Evolutionary conservation across 2,329 filamentous ascomycete species (phyloP).

Genomic region (Fusarium duplospermum): DNA sequence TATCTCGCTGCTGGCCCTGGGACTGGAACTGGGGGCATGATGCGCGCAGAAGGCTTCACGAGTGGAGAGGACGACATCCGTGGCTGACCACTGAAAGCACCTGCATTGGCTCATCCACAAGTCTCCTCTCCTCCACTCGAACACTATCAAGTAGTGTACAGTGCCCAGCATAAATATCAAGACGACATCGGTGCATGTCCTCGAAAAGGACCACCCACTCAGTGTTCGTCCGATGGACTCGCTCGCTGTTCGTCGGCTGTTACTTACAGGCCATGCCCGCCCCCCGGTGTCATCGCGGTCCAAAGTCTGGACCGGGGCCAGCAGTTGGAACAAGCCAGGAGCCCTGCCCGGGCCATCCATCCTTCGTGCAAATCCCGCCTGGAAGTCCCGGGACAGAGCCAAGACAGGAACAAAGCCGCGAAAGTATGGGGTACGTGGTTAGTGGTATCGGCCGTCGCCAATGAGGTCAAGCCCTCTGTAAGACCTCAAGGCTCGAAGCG

Average conservation of each 20-base stretch:
- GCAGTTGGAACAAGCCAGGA: not conserved
- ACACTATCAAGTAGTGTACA: conserved; percentile 1
- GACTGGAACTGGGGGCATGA: conserved; percentile 16
- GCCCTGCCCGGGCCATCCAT: conserved; percentile 1
- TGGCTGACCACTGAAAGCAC: conserved; percentile 36
- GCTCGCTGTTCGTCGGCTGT: not conserved
- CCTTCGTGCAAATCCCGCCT: conserved; percentile 13
- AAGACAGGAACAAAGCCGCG: conserved; percentile 29
- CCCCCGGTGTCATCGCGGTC: conserved; percentile 1
- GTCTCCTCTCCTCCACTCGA: conserved; percentile 13
- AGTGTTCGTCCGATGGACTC: not conserved
- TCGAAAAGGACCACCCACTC: not conserved
- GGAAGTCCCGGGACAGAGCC: conserved; percentile 23
- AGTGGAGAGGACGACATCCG: conserved; percentile 27
- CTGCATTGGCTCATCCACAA: conserved; percentile 31
- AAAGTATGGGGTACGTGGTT: conserved; percentile 37
- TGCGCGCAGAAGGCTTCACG: conserved; percentile 4
- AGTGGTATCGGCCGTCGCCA: conserved; percentile 20
- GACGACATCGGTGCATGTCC: not conserved
- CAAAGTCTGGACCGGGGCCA: conserved; percentile 5
- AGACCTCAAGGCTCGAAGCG: conserved; percentile 1
- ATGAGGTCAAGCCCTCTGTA: conserved; percentile 7
- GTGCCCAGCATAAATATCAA: not conserved
- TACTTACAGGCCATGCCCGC: not conserved
- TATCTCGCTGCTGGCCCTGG: conserved; percentile 16